A percentile compares a stretch with the other conserved stretches of the same genome.
phyloP scores from a whole-genome alignment of 495 filamentous ascomycete genomes.

The Podospora pseudoanserina region DNA sequence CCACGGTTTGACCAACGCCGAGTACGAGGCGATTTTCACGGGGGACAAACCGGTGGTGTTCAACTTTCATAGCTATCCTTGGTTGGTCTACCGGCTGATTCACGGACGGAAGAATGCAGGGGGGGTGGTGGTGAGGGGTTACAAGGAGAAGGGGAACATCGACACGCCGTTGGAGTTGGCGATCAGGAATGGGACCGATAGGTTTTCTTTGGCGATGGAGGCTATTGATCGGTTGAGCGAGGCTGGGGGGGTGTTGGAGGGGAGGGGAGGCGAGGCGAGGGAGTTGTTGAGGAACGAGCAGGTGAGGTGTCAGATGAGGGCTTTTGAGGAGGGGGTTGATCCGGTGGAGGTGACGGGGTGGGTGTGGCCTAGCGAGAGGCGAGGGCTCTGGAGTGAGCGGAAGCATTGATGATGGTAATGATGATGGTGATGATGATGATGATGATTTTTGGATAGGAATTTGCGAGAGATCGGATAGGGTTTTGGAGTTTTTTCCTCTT shows the following conservation, averaged over 20 bases:
- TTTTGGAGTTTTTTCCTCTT: no score
- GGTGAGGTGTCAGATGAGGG: slow-evolving; percentile 54
- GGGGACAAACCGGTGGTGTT: slow-evolving; percentile 65
- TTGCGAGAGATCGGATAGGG: no score
- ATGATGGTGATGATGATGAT: no score
- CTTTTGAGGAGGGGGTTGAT: slow-evolving; percentile 64
- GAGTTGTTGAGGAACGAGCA: slow-evolving; percentile 58
- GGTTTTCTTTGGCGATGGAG: slow-evolving; percentile 67
- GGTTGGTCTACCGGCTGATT: slow-evolving; percentile 67
- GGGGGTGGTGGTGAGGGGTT: slow-evolving; percentile 67
- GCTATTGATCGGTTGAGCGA: slow-evolving; percentile 60
- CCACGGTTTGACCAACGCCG: slow-evolving; percentile 59
- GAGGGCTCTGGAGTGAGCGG: slow-evolving; percentile 26
- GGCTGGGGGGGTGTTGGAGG: slow-evolving; percentile 40
- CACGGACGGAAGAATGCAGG: slow-evolving; percentile 62
- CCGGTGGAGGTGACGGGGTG: slow-evolving; percentile 61
- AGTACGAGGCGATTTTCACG: slow-evolving; percentile 66
- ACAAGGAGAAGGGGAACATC: slow-evolving; percentile 75
- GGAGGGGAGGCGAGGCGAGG: slow-evolving; percentile 46
- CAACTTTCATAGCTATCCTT: slow-evolving; percentile 78
- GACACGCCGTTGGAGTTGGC: slow-evolving; percentile 71
- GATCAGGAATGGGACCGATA: slow-evolving; percentile 66
- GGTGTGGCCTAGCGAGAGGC: slow-evolving; percentile 53
- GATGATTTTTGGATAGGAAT: no score
- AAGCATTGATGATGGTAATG: background rate